Evolutionary conservation across 2,329 filamentous ascomycete genomes (phyloP).

Genomic region (Penicillium fuscoglaucum): DNA sequence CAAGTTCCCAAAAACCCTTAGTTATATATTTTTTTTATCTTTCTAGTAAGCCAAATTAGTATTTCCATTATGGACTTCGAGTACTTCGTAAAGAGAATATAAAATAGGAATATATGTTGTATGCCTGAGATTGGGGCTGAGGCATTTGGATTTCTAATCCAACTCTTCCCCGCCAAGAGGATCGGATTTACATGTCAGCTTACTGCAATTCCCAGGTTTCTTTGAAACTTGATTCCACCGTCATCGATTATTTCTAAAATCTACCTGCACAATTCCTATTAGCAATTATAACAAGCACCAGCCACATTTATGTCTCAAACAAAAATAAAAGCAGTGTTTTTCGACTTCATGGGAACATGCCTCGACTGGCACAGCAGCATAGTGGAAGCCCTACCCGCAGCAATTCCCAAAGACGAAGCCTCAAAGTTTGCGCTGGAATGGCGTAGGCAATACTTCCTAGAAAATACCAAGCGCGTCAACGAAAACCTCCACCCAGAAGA

Average conservation of each 20-base stretch:
- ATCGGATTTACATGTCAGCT: neutral
- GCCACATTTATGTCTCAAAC: neutral
- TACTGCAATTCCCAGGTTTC: neutral
- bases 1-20: rapidly evolving
- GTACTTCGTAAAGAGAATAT: no score
- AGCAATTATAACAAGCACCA: neutral
- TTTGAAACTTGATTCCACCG: no score
- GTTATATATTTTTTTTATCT: neutral
- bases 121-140: no score
- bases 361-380: slow-evolving; percentile 55
- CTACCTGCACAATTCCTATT: neutral
- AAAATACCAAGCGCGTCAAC: slow-evolving; percentile 43
- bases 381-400: slow-evolving; percentile 37
- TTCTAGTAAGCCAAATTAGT: neutral
- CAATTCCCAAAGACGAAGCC: slow-evolving; percentile 32
- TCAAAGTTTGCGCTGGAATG: slow-evolving; percentile 52
- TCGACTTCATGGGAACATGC: slow-evolving; percentile 61
- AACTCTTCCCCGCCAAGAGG: neutral
- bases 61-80: no score
- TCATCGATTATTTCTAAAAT: neutral
- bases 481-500: slow-evolving; percentile 46
- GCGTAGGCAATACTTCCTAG: slow-evolving; percentile 53
- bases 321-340: slow-evolving; percentile 52
- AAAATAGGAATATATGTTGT: no score
- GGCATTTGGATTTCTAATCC: slow-evolving; percentile 1